Conservation (phyloP, 2,329 filamentous ascomycete species). For the Grosmannia clavigera region DNA sequence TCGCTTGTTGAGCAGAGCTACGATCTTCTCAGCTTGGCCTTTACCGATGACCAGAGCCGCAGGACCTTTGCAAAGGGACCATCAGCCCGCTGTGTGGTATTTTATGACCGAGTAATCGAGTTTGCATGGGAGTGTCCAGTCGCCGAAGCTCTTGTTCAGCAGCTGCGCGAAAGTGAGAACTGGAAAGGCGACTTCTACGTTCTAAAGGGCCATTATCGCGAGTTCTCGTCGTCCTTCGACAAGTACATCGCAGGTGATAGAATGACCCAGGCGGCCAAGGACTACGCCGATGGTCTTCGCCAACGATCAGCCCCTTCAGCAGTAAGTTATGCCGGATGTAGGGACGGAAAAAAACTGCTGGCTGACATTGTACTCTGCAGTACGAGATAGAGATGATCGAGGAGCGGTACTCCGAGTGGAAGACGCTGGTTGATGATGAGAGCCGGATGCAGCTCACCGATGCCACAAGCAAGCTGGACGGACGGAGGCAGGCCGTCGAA, state of each 20-base stretch:
- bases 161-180: constrained; percentile 28
- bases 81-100: constrained; percentile 34
- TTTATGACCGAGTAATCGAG: constrained; percentile 39
- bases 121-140: constrained; percentile 38
- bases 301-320: constrained; percentile 21
- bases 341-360: no score
- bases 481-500: constrained; percentile 27
- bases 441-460: constrained; percentile 26
- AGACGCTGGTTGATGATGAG: constrained; percentile 30
- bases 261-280: constrained; percentile 27
- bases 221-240: constrained; percentile 40
- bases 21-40: constrained; percentile 37
- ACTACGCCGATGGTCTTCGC: constrained; percentile 27
- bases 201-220: constrained; percentile 42
- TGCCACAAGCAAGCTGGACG: constrained; percentile 25
- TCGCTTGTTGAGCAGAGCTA: constrained; percentile 34
- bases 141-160: constrained; percentile 30
- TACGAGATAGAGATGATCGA: constrained; percentile 19
- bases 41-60: constrained; percentile 35
- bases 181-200: constrained; percentile 42
- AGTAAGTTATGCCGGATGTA: constrained; percentile 14
- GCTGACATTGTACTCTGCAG: neutral
- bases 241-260: constrained; percentile 34
- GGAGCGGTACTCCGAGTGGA: constrained; percentile 31
- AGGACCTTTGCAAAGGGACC: constrained; percentile 34